These are phyloP conservation scores for Starmerella geochares DNA, from an alignment of 805 yeast genomes.

Conservation along the genomic window DNA sequence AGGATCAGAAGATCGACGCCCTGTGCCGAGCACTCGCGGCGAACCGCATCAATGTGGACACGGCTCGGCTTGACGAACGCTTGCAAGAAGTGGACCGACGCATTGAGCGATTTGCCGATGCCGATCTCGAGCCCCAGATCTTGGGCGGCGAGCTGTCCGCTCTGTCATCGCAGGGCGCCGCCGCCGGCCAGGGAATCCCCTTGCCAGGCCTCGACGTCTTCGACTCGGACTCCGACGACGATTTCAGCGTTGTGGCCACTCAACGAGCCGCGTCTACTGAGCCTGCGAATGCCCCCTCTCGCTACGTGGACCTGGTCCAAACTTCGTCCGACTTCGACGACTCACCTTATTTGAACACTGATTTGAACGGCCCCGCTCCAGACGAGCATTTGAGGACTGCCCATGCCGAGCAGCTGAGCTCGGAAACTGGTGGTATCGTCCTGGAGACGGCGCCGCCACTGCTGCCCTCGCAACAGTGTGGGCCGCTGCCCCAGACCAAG, in stretches of 20 bases:
- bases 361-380: background rate
- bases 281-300: background rate
- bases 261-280: background rate
- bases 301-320: background rate
- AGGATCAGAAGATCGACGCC: constrained; percentile 21
- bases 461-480: background rate
- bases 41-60: background rate
- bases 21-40: constrained; percentile 7
- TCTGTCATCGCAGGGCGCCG: too few relatives aligned
- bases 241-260: background rate
- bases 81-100: constrained; percentile 19
- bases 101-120: constrained; percentile 15
- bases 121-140: constrained; percentile 1
- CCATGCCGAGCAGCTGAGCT: too few relatives aligned
- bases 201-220: background rate
- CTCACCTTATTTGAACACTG: constrained; percentile 2
- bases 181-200: too few relatives aligned
- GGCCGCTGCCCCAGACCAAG: constrained; percentile 7
- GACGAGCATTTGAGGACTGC: too few relatives aligned
- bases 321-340: constrained; percentile 4
- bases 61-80: constrained; percentile 12
- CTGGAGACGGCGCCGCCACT: background rate
- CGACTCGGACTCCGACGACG: constrained; percentile 4
- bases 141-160: background rate
- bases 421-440: background rate